phyloP scores from a whole-genome alignment of 768 basidiomycete species.

The Calocybe cyanea region DNA sequence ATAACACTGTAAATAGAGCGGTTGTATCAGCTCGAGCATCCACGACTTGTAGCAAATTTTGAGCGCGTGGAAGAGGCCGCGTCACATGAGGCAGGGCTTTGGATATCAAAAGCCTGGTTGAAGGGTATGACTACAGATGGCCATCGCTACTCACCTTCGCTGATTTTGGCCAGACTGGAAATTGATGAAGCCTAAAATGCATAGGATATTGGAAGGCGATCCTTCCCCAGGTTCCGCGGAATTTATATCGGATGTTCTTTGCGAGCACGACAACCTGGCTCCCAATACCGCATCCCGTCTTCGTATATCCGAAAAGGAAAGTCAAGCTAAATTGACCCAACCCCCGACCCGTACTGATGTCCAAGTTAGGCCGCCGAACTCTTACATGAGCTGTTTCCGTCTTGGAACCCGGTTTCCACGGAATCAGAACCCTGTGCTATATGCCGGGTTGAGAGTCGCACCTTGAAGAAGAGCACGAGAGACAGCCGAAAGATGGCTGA shows the following conservation, averaged over 20 bases:
- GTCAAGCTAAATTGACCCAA: slow-evolving; percentile 5
- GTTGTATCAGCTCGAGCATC: slow-evolving; percentile 67
- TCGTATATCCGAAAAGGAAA: slow-evolving; percentile 60
- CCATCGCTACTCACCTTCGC: background rate
- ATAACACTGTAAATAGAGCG: slow-evolving; percentile 48
- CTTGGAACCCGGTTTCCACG: slow-evolving; percentile 56
- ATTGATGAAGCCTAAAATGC: slow-evolving; percentile 72
- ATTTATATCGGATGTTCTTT: slow-evolving; percentile 58
- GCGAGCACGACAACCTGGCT: slow-evolving; percentile 66
- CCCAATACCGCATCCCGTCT: slow-evolving; percentile 52
- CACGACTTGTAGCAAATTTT: slow-evolving; percentile 53
- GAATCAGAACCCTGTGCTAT: slow-evolving; percentile 52
- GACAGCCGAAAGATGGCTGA: slow-evolving; percentile 65
- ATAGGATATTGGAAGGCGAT: slow-evolving; percentile 51
- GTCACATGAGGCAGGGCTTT: slow-evolving; percentile 46
- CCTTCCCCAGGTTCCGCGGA: slow-evolving; percentile 61
- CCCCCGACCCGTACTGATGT: slow-evolving; percentile 9
- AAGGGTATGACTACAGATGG: slow-evolving; percentile 46
- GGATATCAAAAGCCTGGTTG: slow-evolving; percentile 79
- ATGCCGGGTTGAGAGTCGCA: slow-evolving; percentile 56
- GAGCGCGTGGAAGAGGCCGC: slow-evolving; percentile 46
- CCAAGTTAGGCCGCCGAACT: slow-evolving; percentile 49
- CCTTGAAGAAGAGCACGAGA: slow-evolving; percentile 57
- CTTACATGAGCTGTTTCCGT: slow-evolving; percentile 56
- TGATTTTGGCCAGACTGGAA: slow-evolving; percentile 59